phyloP scores from a whole-genome alignment of 2,329 filamentous ascomycete genomes.

The Cytospora paraplurivora region DNA sequence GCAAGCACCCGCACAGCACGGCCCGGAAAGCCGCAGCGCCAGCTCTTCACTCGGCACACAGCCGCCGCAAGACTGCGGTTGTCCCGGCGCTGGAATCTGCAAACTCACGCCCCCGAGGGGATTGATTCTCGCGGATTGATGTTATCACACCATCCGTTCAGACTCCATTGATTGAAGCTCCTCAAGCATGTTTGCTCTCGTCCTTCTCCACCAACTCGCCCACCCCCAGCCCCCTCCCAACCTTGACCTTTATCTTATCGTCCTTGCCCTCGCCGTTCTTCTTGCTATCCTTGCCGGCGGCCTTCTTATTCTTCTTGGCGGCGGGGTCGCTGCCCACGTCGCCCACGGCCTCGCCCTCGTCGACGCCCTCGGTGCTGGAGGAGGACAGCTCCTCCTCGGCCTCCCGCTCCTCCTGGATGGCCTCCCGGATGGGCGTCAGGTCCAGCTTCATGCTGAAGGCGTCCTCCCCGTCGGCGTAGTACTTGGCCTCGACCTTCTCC shows the following conservation, averaged over 20 bases:
- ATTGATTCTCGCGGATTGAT: background rate
- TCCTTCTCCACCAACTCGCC: slow-evolving; percentile 74
- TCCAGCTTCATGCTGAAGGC: slow-evolving; percentile 93
- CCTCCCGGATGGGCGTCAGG: slow-evolving; percentile 61
- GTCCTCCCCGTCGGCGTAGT: slow-evolving; percentile 98
- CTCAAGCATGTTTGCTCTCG: slow-evolving; percentile 54
- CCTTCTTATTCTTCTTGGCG: slow-evolving; percentile 34
- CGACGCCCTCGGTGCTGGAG: slow-evolving; percentile 40
- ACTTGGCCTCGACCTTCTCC: slow-evolving; percentile 83
- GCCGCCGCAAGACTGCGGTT: background rate
- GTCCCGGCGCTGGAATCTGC: background rate
- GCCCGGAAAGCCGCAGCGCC: background rate
- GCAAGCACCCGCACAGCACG: background rate
- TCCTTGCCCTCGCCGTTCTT: slow-evolving; percentile 47
- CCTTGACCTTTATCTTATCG: slow-evolving; percentile 80
- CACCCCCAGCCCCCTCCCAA: slow-evolving; percentile 78
- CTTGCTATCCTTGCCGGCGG: slow-evolving; percentile 37
- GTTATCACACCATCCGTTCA: background rate
- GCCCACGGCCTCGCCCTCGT: slow-evolving; percentile 73
- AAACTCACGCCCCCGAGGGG: background rate
- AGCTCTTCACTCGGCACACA: background rate
- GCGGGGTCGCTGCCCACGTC: slow-evolving; percentile 58
- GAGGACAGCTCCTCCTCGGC: slow-evolving; percentile 19
- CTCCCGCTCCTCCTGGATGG: slow-evolving; percentile 47
- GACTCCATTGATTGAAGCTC: background rate